These are phyloP conservation scores for Phytophthora syringae DNA, from an alignment of 352 stramenopile species.

Conservation along the genomic window DNA sequence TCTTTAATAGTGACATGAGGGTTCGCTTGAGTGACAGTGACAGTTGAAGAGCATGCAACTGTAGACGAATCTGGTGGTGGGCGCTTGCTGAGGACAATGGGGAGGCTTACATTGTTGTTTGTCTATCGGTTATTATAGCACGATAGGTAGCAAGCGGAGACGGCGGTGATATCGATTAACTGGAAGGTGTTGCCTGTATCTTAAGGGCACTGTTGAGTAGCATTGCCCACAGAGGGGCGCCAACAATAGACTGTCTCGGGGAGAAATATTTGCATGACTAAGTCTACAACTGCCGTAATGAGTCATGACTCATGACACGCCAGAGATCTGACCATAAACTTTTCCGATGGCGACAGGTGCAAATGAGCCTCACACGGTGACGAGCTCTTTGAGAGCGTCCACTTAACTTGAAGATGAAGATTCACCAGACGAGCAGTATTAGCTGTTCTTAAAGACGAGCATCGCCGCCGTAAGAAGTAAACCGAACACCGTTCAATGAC, in stretches of 20 bases:
- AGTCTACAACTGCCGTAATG: not conserved
- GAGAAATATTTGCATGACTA: not conserved
- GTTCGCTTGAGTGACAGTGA: not conserved
- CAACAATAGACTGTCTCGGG: no score
- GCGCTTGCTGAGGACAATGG: no score
- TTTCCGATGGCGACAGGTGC: not conserved
- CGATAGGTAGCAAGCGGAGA: no score
- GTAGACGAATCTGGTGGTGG: slow-evolving; percentile 1
- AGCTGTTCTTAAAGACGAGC: no score
- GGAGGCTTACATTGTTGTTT: no score
- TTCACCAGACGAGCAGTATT: not conserved
- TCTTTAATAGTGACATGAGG: slow-evolving; percentile 4
- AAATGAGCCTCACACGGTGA: not conserved
- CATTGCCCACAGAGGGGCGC: no score
- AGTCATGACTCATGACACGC: not conserved
- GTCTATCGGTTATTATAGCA: no score
- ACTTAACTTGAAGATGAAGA: not conserved
- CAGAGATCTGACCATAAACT: not conserved
- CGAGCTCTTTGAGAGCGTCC: not conserved
- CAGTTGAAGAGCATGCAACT: not conserved
- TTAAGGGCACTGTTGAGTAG: no score
- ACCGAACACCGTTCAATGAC: no score
- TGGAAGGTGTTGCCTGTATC: no score
- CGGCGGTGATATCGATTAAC: no score
- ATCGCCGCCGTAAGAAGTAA: no score